phyloP scores from a whole-genome alignment of 176 grass and related monocot genomes.

The Thalia dealbata region DNA sequence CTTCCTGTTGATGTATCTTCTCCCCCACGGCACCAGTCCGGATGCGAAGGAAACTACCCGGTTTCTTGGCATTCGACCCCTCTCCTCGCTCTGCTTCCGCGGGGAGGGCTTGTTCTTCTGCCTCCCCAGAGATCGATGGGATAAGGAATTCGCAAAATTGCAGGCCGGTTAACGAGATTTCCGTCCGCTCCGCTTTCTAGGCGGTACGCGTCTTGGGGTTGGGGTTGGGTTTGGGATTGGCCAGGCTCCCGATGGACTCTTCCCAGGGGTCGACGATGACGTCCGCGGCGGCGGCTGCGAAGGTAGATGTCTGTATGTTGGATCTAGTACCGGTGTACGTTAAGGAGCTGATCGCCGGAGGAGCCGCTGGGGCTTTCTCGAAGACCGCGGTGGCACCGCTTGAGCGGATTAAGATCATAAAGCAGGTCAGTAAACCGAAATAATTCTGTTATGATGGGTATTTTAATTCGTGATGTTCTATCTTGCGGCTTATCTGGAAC shows the following conservation, averaged over 20 bases:
- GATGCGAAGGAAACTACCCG: conserved; percentile 20
- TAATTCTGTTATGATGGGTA: neutral
- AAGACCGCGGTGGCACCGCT: conserved; percentile 88
- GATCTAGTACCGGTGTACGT: conserved; percentile 75
- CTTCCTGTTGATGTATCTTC: conserved; percentile 43
- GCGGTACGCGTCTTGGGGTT: neutral
- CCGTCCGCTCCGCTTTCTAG: conserved; percentile 5
- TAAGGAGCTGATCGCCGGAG: conserved; percentile 82
- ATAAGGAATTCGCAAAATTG: conserved; percentile 33
- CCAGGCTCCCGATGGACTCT: conserved; percentile 28
- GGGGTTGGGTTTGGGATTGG: neutral
- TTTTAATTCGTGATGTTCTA: neutral
- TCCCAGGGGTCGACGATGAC: conserved; percentile 74
- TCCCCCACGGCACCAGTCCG: conserved; percentile 32
- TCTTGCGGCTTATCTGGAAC: neutral
- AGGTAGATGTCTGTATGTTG: conserved; percentile 60
- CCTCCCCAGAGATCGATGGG: conserved; percentile 34
- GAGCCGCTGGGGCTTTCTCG: conserved; percentile 78
- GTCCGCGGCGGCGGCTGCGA: conserved; percentile 63
- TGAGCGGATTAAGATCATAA: conserved; percentile 83
- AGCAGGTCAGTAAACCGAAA: conserved; percentile 40
- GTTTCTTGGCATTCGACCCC: conserved; percentile 18
- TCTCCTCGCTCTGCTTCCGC: neutral
- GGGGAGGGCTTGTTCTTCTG: conserved; percentile 19
- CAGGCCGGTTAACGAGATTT: conserved; percentile 20